Conservation (phyloP, 2,329 filamentous ascomycete species). For the Immersiporthe knoxdaviesiana region DNA sequence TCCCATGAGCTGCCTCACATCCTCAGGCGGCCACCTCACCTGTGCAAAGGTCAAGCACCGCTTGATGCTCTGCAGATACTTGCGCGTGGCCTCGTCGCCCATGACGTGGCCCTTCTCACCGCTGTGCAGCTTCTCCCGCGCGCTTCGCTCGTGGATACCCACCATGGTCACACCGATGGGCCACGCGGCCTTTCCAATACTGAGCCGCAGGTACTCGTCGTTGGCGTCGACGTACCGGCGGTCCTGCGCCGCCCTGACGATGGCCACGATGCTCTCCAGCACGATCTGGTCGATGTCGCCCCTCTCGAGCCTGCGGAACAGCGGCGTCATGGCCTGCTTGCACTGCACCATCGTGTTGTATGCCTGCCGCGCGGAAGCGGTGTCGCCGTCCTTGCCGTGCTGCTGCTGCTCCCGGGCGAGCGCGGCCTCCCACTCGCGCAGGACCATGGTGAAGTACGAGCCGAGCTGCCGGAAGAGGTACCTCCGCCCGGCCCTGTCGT, state of each 20-base stretch:
- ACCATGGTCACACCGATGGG: constrained; percentile 99
- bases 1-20: constrained; percentile 93
- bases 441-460: constrained; percentile 95
- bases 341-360: constrained; percentile 85
- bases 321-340: constrained; percentile 81
- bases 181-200: constrained; percentile 97
- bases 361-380: constrained; percentile 79
- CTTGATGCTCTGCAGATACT: constrained; percentile 98
- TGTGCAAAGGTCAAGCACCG: constrained; percentile 95
- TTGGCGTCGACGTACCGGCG: constrained; percentile 95
- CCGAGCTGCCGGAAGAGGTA: constrained; percentile 87
- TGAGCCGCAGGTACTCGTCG: constrained; percentile 88
- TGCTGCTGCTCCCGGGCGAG: constrained; percentile 67
- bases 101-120: constrained; percentile 91
- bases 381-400: constrained; percentile 47
- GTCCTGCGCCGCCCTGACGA: constrained; percentile 87
- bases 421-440: constrained; percentile 82
- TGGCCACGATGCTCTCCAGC: constrained; percentile 83
- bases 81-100: constrained; percentile 93
- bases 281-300: constrained; percentile 78
- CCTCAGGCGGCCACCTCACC: constrained; percentile 92
- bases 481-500: constrained; percentile 65
- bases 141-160: constrained; percentile 96
- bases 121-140: constrained; percentile 92
- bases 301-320: constrained; percentile 89